phyloP scores from a whole-genome alignment of 176 grass and related monocot genomes.

The Tillandsia leiboldiana region DNA sequence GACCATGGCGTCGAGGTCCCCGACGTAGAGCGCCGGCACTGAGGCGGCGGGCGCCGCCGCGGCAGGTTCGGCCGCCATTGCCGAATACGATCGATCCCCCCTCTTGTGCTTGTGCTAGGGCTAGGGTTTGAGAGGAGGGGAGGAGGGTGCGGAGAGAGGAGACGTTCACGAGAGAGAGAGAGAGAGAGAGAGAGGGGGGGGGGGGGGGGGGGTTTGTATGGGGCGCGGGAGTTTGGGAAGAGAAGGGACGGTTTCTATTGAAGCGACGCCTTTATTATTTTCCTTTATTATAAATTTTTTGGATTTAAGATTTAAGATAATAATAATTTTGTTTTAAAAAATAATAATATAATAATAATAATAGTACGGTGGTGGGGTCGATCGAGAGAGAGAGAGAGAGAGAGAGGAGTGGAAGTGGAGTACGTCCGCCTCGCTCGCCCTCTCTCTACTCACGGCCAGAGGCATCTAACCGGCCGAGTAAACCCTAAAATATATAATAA shows the following conservation, averaged over 20 bases:
- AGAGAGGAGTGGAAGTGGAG: no score
- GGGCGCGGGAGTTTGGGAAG: conserved; percentile 3
- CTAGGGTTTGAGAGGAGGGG: neutral
- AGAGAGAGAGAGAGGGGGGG: no score
- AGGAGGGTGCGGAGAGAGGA: neutral
- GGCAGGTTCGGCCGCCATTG: neutral
- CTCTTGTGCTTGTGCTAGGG: neutral
- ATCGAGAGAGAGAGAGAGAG: neutral
- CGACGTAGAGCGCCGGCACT: conserved; percentile 51
- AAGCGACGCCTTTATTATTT: neutral
- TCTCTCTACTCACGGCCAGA: no score
- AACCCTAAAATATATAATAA: no score
- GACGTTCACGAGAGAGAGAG: neutral
- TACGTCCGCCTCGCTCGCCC: no score
- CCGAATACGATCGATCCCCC: neutral
- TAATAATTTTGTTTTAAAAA: neutral
- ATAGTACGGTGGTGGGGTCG: neutral
- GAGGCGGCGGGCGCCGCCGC: neutral
- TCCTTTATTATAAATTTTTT: neutral
- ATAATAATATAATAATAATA: no score
- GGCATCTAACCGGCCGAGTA: no score
- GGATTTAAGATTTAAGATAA: neutral
- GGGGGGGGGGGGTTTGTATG: neutral
- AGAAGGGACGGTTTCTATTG: neutral
- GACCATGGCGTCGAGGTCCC: conserved; percentile 43